These are phyloP conservation scores for Melanogaster broomeanus DNA, from an alignment of 768 basidiomycete genomes.

Conservation along the genomic window DNA sequence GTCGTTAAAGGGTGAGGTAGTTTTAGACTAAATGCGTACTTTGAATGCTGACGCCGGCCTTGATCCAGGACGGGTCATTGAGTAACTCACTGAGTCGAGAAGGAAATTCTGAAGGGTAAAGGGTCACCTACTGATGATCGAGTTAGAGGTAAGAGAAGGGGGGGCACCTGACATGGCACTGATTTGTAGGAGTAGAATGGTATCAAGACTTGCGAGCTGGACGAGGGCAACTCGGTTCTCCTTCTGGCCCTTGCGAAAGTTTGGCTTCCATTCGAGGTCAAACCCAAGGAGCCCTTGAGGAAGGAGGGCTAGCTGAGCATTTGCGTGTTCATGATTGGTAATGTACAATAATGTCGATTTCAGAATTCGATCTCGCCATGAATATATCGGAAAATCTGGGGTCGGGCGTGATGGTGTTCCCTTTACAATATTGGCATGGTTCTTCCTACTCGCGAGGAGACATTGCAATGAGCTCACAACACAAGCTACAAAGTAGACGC, in stretches of 20 bases:
- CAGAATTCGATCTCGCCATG: slow-evolving; percentile 16
- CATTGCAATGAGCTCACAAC: not conserved
- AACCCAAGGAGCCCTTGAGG: slow-evolving; percentile 51
- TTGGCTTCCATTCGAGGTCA: slow-evolving; percentile 82
- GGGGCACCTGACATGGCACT: slow-evolving; percentile 51
- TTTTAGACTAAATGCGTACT: slow-evolving; percentile 37
- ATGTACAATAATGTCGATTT: slow-evolving; percentile 29
- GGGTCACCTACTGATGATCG: slow-evolving; percentile 9
- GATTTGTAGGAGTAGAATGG: slow-evolving; percentile 66
- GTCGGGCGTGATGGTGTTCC: not conserved
- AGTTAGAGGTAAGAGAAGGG: not conserved
- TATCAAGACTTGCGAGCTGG: slow-evolving; percentile 61
- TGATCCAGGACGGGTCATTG: slow-evolving; percentile 51
- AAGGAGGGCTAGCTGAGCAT: slow-evolving; percentile 18
- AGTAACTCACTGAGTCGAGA: slow-evolving; percentile 52
- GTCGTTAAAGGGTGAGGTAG: slow-evolving; percentile 1
- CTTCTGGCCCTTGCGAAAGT: slow-evolving; percentile 46
- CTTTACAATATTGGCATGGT: not conserved
- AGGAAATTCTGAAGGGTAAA: slow-evolving; percentile 50
- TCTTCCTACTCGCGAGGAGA: not conserved
- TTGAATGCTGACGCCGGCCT: slow-evolving; percentile 77
- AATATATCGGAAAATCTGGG: slow-evolving; percentile 14
- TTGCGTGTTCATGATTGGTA: slow-evolving; percentile 34
- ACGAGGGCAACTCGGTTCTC: slow-evolving; percentile 75
- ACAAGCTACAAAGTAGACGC: not conserved